Evolutionary conservation across 2,329 filamentous ascomycete species (phyloP).

Genomic region (Alternaria ethzedia): DNA sequence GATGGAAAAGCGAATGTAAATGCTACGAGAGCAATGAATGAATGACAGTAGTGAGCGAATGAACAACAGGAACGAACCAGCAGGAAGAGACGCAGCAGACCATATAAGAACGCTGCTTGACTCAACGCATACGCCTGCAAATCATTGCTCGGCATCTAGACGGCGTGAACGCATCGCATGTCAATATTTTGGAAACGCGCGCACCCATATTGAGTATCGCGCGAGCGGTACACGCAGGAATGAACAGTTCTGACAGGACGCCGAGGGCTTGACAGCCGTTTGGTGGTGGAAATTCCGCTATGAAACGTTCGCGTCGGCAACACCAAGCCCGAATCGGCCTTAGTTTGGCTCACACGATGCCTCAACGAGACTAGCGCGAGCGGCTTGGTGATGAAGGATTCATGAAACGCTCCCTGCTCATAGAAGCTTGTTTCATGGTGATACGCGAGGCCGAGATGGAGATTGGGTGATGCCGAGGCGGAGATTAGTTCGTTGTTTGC

Average conservation of each 20-base stretch:
- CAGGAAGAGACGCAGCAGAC: conserved; percentile 12
- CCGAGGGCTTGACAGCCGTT: conserved; percentile 12
- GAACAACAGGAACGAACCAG: neutral
- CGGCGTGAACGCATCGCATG: neutral
- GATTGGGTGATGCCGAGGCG: conserved; percentile 11
- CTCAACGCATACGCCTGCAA: conserved; percentile 7
- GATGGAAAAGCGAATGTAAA: conserved; percentile 11
- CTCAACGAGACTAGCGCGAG: conserved; percentile 5
- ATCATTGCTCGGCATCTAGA: conserved; percentile 1
- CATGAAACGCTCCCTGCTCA: conserved; percentile 19
- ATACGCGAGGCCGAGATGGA: conserved; percentile 10
- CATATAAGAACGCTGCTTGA: conserved; percentile 11
- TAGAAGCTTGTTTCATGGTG: conserved; percentile 23
- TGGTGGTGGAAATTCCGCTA: conserved; percentile 15
- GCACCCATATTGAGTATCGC: conserved; percentile 23
- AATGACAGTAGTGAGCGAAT: conserved; percentile 25
- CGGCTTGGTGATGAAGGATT: conserved; percentile 22
- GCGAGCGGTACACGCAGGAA: conserved; percentile 12
- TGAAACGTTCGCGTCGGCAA: conserved; percentile 25
- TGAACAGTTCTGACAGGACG: conserved; percentile 14
- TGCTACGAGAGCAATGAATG: conserved; percentile 23
- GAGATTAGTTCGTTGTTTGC: neutral
- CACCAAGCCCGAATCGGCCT: conserved; percentile 10
- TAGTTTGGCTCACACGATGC: neutral
- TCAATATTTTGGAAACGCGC: conserved; percentile 6